A percentile compares a stretch with the other conserved stretches of the same genome.
Conservation (phyloP, 352 stramenopile genomes). For the Phytopythium litorale region DNA sequence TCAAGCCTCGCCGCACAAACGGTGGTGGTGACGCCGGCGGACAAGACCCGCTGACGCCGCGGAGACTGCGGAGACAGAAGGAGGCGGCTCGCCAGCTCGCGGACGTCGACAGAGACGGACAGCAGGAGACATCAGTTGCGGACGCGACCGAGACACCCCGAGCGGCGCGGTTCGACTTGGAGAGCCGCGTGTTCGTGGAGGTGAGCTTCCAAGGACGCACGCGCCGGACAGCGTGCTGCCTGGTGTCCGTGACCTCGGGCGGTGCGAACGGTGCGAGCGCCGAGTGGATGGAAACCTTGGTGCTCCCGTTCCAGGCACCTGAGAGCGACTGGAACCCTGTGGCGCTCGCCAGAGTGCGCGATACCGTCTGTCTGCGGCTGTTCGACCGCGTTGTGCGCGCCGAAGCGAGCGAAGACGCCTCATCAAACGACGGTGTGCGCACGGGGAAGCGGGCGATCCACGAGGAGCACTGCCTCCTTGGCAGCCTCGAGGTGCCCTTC, state of each 20-base stretch:
- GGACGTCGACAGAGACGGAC: not conserved
- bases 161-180: slow-evolving; percentile 21
- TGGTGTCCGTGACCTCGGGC: slow-evolving; percentile 21
- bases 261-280: slow-evolving; percentile 33
- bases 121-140: not conserved
- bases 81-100: slow-evolving; percentile 17
- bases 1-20: slow-evolving; percentile 15
- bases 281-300: slow-evolving; percentile 92
- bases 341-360: slow-evolving; percentile 58
- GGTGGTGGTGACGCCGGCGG: not conserved
- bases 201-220: slow-evolving; percentile 78
- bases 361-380: slow-evolving; percentile 82
- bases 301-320: slow-evolving; percentile 82
- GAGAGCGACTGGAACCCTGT: slow-evolving; percentile 79
- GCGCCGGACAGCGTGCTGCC: slow-evolving; percentile 54
- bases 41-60: not conserved
- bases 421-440: not conserved
- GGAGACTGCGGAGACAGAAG: slow-evolving; percentile 14
- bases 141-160: slow-evolving; percentile 11
- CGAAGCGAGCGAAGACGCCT: slow-evolving; percentile 4
- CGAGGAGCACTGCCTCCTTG: slow-evolving; percentile 83
- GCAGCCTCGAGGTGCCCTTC: slow-evolving; percentile 84
- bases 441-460: slow-evolving; percentile 36
- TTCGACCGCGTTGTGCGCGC: slow-evolving; percentile 79
- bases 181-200: slow-evolving; percentile 75